These are phyloP conservation scores for Fraxinus sp. DNA, from an alignment of 305 asterid species.

Conservation along the genomic window DNA sequence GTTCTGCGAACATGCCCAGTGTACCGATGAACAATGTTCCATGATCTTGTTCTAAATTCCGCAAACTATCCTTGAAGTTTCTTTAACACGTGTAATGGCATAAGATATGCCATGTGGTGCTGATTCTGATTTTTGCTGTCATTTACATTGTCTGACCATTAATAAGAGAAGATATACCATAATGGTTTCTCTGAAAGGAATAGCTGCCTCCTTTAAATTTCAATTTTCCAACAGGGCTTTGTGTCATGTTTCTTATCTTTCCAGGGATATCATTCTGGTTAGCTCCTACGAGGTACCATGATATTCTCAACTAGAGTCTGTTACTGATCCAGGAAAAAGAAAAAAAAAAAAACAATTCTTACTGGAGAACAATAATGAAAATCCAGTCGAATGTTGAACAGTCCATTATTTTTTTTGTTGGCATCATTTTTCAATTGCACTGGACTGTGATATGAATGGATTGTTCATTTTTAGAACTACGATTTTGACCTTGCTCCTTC, in stretches of 20 bases:
- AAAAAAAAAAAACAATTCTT: not conserved
- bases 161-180: not conserved
- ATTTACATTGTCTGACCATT: not conserved
- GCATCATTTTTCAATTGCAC: not conserved
- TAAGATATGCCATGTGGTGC: conserved; percentile 1
- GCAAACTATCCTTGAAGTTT: not conserved
- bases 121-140: conserved; percentile 9
- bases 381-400: not conserved
- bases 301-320: not conserved
- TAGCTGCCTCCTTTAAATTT: not conserved
- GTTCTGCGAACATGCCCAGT: not conserved
- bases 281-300: not conserved
- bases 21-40: not conserved
- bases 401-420: not conserved
- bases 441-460: not conserved
- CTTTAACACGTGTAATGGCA: not conserved
- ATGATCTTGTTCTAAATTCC: not conserved
- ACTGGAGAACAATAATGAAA: not conserved
- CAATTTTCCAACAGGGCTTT: conserved; percentile 3
- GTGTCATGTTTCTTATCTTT: conserved; percentile 6
- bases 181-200: not conserved
- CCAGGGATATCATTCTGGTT: not conserved
- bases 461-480: not conserved
- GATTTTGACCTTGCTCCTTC: conserved; percentile 11
- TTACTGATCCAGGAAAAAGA: conserved; percentile 7